Conservation (phyloP, 768 basidiomycete genomes). For the Leucocoprinus leucothites region DNA sequence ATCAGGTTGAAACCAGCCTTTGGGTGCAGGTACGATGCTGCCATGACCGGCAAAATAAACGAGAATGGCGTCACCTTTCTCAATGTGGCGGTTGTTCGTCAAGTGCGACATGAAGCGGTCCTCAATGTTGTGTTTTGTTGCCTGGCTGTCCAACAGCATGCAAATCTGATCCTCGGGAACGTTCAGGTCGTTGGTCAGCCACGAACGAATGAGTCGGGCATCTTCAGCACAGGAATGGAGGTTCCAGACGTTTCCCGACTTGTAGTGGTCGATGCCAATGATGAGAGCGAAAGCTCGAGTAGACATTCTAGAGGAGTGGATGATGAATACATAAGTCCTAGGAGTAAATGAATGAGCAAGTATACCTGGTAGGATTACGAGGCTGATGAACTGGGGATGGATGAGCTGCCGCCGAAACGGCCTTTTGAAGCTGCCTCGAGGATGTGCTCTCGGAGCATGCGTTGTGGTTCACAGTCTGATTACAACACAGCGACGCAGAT, state of each 20-base stretch:
- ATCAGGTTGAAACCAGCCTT: conserved; percentile 52
- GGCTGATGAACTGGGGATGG: background rate
- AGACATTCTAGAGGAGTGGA: conserved; percentile 20
- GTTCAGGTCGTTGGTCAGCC: conserved; percentile 52
- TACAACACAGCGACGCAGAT: background rate
- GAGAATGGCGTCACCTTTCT: conserved; percentile 60
- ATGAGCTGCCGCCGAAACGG: background rate
- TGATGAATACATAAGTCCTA: background rate
- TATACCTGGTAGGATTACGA: conserved; percentile 3
- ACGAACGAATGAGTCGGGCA: conserved; percentile 53
- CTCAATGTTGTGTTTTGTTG: conserved; percentile 61
- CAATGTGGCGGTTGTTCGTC: conserved; percentile 57
- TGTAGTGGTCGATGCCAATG: conserved; percentile 68
- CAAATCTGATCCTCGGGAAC: conserved; percentile 59
- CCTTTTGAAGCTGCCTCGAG: conserved; percentile 9
- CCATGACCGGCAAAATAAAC: conserved; percentile 79
- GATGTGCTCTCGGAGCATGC: conserved; percentile 1
- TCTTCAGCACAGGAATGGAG: conserved; percentile 65
- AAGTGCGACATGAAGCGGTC: conserved; percentile 59
- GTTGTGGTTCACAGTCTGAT: conserved; percentile 1
- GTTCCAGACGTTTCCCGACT: conserved; percentile 63
- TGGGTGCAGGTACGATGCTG: conserved; percentile 52
- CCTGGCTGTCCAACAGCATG: conserved; percentile 53
- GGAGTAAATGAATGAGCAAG: background rate
- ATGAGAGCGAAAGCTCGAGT: conserved; percentile 59